phyloP scores from a whole-genome alignment of 257 asterid genomes.

The Solanum lignicaule region DNA sequence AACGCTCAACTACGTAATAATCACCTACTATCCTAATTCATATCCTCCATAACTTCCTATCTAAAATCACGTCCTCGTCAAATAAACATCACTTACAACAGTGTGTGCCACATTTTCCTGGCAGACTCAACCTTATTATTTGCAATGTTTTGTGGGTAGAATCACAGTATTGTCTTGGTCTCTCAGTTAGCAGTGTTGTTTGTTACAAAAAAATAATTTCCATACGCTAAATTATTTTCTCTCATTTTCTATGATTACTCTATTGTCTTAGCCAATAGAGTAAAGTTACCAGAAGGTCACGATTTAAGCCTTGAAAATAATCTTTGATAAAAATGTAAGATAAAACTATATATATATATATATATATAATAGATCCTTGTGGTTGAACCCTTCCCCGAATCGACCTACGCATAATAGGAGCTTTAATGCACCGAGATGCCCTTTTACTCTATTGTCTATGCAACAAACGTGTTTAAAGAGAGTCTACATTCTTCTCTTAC shows the following conservation, averaged over 20 bases:
- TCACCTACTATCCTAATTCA: too few relatives aligned
- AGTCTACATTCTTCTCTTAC: neutral
- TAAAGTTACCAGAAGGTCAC: too few relatives aligned
- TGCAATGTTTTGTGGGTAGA: too few relatives aligned
- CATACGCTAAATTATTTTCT: neutral
- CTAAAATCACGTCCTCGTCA: neutral
- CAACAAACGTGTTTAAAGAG: neutral
- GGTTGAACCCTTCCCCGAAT: neutral
- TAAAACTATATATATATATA: neutral
- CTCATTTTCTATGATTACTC: neutral
- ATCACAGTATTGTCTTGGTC: too few relatives aligned
- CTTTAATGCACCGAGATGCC: neutral
- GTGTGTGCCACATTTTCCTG: neutral
- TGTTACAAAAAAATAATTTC: too few relatives aligned
- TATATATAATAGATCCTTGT: too few relatives aligned
- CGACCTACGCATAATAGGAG: neutral
- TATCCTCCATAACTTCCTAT: neutral
- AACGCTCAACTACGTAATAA: too few relatives aligned
- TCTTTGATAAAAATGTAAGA: too few relatives aligned
- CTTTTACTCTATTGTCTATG: neutral
- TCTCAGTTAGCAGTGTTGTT: too few relatives aligned
- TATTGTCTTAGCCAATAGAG: too few relatives aligned
- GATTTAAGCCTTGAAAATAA: too few relatives aligned
- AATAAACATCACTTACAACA: neutral
- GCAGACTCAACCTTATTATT: too few relatives aligned